phyloP scores from a whole-genome alignment of 2,329 filamentous ascomycete species.

The Gyromitra esculenta region DNA sequence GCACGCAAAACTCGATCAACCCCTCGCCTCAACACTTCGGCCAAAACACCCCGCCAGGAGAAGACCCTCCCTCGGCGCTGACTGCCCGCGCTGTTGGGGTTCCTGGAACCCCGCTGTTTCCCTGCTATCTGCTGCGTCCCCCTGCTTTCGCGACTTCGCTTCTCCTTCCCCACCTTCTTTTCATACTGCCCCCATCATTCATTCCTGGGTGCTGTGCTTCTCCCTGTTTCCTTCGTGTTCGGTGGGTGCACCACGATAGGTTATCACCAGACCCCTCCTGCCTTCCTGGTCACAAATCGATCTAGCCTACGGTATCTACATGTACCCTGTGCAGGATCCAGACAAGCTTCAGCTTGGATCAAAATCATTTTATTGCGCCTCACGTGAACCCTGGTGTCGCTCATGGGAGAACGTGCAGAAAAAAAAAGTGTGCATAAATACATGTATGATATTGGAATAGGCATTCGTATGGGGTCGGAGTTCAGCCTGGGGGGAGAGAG shows the following conservation, averaged over 20 bases:
- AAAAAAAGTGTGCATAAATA: constrained; percentile 8
- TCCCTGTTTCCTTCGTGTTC: constrained; percentile 35
- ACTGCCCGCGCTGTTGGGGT: constrained; percentile 13
- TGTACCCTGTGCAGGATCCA: constrained; percentile 47
- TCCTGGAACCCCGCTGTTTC: constrained; percentile 30
- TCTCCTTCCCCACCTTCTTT: background rate
- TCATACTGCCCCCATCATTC: constrained; percentile 1
- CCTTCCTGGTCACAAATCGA: constrained; percentile 42
- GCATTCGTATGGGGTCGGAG: background rate
- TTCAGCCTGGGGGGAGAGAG: constrained; percentile 9
- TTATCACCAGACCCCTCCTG: constrained; percentile 49
- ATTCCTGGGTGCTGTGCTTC: constrained; percentile 25
- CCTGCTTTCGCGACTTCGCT: constrained; percentile 45
- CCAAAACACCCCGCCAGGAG: constrained; percentile 5
- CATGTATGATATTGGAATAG: constrained; percentile 28
- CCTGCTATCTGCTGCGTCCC: constrained; percentile 3
- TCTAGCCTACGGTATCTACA: constrained; percentile 44
- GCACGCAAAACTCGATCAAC: constrained; percentile 29
- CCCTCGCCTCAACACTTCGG: constrained; percentile 36
- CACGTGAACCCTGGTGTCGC: constrained; percentile 37
- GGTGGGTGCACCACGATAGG: constrained; percentile 38
- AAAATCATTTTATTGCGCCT: constrained; percentile 26
- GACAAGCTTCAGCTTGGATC: constrained; percentile 44
- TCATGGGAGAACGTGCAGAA: constrained; percentile 15
- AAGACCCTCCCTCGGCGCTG: constrained; percentile 1